Conservation (phyloP, 257 asterid genomes). For the Solanum medicagineum region DNA sequence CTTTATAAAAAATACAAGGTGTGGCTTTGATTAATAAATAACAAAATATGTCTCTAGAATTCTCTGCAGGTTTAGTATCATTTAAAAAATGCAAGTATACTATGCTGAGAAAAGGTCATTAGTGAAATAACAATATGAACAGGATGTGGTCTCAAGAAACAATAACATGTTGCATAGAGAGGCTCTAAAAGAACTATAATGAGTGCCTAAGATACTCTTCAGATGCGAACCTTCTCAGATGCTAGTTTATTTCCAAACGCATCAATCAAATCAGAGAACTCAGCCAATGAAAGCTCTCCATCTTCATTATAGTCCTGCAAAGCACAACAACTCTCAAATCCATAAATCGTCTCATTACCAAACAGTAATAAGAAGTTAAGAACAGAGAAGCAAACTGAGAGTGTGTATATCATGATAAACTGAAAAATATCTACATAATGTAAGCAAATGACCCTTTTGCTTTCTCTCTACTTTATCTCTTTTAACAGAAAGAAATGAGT, state of each 20-base stretch:
- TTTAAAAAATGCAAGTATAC: neutral
- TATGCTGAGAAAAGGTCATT: neutral
- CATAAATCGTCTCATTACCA: neutral
- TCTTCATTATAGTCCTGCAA: slow-evolving; percentile 82
- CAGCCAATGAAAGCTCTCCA: slow-evolving; percentile 62
- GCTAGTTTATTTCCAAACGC: slow-evolving; percentile 96
- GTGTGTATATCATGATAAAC: neutral
- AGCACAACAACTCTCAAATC: slow-evolving; percentile 2
- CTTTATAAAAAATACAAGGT: neutral
- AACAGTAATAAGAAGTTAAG: neutral
- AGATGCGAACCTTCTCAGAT: slow-evolving; percentile 55
- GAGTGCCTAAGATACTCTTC: neutral
- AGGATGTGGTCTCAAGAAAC: neutral
- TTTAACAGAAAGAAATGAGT: neutral
- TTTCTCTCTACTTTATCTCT: neutral
- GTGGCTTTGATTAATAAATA: neutral
- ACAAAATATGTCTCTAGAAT: neutral
- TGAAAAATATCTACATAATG: neutral
- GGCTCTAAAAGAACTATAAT: slow-evolving; percentile 1
- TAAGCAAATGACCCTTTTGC: neutral
- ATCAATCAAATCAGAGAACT: slow-evolving; percentile 70
- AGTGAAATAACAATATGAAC: neutral
- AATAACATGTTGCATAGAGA: neutral
- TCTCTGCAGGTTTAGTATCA: neutral
- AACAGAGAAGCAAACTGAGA: neutral